Conservation (phyloP, 2,329 filamentous ascomycete genomes). For the Orbilia oligospora region DNA sequence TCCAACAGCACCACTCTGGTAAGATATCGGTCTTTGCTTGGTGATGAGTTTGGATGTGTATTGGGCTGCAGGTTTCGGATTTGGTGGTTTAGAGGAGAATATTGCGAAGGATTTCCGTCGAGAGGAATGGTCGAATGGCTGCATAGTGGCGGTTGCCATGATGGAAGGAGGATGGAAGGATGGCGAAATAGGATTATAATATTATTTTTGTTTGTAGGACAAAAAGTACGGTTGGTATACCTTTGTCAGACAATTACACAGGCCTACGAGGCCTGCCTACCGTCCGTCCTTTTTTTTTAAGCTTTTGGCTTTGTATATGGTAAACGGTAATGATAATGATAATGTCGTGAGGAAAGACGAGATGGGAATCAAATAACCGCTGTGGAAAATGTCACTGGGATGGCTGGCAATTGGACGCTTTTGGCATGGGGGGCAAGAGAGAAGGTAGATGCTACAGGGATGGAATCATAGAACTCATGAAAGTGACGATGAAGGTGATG, state of each 20-base stretch:
- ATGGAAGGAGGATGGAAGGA: conserved; percentile 16
- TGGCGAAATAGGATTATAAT: background rate
- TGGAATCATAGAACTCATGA: conserved; percentile 47
- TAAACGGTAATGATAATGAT: background rate
- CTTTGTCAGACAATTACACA: conserved; percentile 21
- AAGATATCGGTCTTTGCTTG: conserved; percentile 55
- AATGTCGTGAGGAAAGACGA: background rate
- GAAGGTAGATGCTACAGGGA: conserved; percentile 37
- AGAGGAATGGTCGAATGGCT: conserved; percentile 56
- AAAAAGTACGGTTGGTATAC: background rate
- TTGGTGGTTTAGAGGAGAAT: conserved; percentile 52
- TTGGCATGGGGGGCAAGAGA: conserved; percentile 40
- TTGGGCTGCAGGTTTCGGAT: conserved; percentile 38
- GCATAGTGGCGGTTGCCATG: conserved; percentile 57
- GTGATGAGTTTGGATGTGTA: conserved; percentile 54
- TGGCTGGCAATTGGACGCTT: conserved; percentile 12
- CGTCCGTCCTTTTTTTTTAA: too few relatives aligned
- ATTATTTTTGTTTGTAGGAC: background rate
- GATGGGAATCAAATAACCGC: conserved; percentile 9
- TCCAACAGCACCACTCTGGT: conserved; percentile 52
- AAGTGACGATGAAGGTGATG: conserved; percentile 7
- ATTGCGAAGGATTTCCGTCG: conserved; percentile 57
- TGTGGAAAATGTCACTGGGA: conserved; percentile 27
- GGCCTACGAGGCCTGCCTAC: conserved; percentile 8
- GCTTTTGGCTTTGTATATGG: background rate